phyloP scores from a whole-genome alignment of 2,329 filamentous ascomycete genomes.

The Neoscytalidium dimidiatum region DNA sequence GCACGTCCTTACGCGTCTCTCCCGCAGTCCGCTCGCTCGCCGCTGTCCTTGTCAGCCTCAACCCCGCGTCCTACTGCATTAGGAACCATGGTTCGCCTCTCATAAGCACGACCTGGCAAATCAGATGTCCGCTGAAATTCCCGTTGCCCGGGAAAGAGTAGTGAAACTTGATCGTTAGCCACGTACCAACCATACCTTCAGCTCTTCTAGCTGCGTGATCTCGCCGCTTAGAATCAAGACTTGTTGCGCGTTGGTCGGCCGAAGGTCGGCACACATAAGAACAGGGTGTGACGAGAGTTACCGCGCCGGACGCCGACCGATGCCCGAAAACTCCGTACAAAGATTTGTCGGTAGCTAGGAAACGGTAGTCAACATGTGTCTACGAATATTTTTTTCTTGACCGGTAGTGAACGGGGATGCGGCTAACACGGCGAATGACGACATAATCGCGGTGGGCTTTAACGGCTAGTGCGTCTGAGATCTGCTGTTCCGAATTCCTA shows the following conservation, averaged over 20 bases:
- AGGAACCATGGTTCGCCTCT: not conserved
- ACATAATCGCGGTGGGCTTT: not conserved
- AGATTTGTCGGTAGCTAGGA: not conserved
- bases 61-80: slow-evolving; percentile 14
- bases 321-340: not conserved
- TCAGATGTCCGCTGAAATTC: not conserved
- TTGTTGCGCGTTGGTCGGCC: not conserved
- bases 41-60: not conserved
- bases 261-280: not conserved
- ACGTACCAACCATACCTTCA: not conserved
- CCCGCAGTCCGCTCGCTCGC: too few species aligned
- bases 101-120: not conserved
- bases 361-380: not conserved
- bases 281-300: not conserved
- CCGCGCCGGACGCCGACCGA: not conserved
- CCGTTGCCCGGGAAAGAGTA: not conserved
- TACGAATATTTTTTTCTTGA: not conserved
- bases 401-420: not conserved
- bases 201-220: not conserved
- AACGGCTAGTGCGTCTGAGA: not conserved
- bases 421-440: not conserved
- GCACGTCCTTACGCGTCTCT: not conserved
- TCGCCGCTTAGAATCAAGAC: not conserved
- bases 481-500: not conserved
- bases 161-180: not conserved